Evolutionary conservation across 2,329 filamentous ascomycete species (phyloP).

Genomic region (Bisporella sp.): DNA sequence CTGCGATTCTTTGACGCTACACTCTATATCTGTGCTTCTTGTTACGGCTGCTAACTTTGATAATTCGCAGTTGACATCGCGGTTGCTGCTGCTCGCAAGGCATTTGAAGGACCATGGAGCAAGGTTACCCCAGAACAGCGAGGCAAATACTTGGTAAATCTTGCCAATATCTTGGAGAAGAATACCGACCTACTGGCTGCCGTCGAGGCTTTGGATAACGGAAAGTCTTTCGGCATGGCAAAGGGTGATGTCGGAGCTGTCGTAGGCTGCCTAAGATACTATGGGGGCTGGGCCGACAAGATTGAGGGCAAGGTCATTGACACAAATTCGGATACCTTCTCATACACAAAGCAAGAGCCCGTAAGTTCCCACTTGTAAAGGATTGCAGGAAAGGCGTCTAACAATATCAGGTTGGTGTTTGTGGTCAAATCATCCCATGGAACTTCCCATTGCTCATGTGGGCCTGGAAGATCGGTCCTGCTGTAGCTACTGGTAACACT

Average conservation of each 20-base stretch:
- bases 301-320: slow-evolving; percentile 63
- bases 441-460: slow-evolving; percentile 64
- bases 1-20: too few species aligned
- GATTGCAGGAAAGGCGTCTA: too few species aligned
- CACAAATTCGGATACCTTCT: slow-evolving; percentile 56
- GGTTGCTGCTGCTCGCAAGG: slow-evolving; percentile 77
- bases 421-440: slow-evolving; percentile 68
- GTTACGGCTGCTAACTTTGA: too few species aligned
- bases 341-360: slow-evolving; percentile 63
- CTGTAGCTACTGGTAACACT: slow-evolving; percentile 51
- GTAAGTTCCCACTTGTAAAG: slow-evolving; percentile 29
- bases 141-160: slow-evolving; percentile 62
- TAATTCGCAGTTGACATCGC: slow-evolving; percentile 51
- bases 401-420: slow-evolving; percentile 46
- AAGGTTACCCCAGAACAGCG: slow-evolving; percentile 64
- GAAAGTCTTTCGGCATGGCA: slow-evolving; percentile 72
- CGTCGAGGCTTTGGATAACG: slow-evolving; percentile 84
- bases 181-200: slow-evolving; percentile 70
- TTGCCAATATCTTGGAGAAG: slow-evolving; percentile 75
- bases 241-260: slow-evolving; percentile 66
- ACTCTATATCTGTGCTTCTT: too few species aligned
- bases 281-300: slow-evolving; percentile 70
- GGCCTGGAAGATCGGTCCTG: slow-evolving; percentile 60
- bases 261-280: slow-evolving; percentile 71
- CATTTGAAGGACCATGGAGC: slow-evolving; percentile 70